Evolutionary conservation across 139 green algal species (phyloP), one percentile per base, ranked within the genome.

Genomic region (Chlorella sorokiniana): DNA sequence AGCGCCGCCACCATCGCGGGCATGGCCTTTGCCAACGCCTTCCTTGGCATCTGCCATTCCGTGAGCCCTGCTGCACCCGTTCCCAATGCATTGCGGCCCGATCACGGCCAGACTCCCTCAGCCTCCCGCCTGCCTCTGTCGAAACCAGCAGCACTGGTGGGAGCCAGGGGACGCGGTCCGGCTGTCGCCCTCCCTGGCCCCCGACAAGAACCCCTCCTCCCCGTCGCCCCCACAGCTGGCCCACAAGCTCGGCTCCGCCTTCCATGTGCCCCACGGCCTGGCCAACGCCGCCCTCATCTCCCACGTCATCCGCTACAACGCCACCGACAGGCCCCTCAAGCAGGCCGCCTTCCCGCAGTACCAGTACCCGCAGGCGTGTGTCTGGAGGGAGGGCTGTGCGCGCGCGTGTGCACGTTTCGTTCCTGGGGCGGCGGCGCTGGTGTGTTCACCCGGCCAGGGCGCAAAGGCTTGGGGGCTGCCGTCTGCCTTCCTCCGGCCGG

Each of bases 11-110:
- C 91, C 52, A 94, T 95, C 51, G 91, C 91, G 22, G 91, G 91
- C 75, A 95, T 95, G 91, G 89, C 91, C 37, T 95, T 95, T 75
- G 91, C 86, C 74, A 95, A 95, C 81, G 91, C 91, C 8, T 95
- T 95, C 86, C 85, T 95, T 62, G 91, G 91, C 62, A 86, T 95
- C 45, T 94, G 89, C 87, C 91, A 95, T 89, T 93, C 88, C 42
- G 81, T 94, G 83, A 88, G 14, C 86, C 91, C 6, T 35, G 14
- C 59, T 37, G n/a, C n/a, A n/a, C n/a, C n/a, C n/a, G n/a, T n/a
- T n/a, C n/a, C n/a, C n/a, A n/a, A n/a, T n/a, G n/a, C n/a, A n/a
- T n/a, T n/a, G n/a, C n/a, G n/a, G n/a, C n/a, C n/a, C n/a, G n/a
- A n/a, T n/a, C n/a, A n/a, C n/a, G n/a, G n/a, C n/a, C n/a, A n/a